A percentile compares a stretch with the other conserved stretches of the same genome.
phyloP scores from a whole-genome alignment of 2,329 filamentous ascomycete genomes.

The Chrysoporthe cubensis region DNA sequence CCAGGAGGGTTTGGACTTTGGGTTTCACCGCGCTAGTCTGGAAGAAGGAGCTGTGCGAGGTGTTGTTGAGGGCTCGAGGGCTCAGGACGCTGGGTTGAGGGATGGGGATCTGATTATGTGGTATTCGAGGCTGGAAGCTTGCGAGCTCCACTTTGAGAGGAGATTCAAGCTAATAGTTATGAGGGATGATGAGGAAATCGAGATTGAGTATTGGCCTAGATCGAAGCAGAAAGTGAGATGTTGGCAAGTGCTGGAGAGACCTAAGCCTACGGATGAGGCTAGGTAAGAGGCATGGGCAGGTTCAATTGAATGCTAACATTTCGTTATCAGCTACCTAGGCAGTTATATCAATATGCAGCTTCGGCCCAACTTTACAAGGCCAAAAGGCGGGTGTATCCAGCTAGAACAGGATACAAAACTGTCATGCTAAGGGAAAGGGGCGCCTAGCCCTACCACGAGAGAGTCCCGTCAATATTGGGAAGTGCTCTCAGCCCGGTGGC shows the following conservation, averaged over 20 bases:
- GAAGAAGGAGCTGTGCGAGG: conserved; percentile 29
- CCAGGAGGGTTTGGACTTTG: conserved; percentile 33
- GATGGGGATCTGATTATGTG: conserved; percentile 32
- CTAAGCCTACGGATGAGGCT: background rate
- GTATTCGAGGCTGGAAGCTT: conserved; percentile 31
- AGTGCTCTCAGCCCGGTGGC: background rate
- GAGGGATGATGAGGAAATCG: conserved; percentile 25
- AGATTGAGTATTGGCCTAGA: conserved; percentile 32
- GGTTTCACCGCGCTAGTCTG: conserved; percentile 32
- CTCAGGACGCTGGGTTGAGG: conserved; percentile 32
- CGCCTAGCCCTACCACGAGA: background rate
- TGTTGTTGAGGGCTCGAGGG: conserved; percentile 31
- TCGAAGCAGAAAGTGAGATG: conserved; percentile 28
- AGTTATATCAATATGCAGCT: no score
- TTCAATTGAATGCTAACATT: background rate
- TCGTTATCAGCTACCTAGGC: background rate
- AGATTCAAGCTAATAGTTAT: conserved; percentile 30
- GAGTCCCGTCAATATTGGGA: background rate
- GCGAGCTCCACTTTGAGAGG: conserved; percentile 30
- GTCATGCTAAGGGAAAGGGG: background rate
- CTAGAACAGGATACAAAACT: no score
- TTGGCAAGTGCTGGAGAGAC: conserved; percentile 29
- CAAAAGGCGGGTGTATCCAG: no score
- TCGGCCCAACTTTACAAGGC: no score
- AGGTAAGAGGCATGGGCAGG: background rate